phyloP scores from a whole-genome alignment of 2,329 filamentous ascomycete genomes.

The Rhytidhysteron rufulum region DNA sequence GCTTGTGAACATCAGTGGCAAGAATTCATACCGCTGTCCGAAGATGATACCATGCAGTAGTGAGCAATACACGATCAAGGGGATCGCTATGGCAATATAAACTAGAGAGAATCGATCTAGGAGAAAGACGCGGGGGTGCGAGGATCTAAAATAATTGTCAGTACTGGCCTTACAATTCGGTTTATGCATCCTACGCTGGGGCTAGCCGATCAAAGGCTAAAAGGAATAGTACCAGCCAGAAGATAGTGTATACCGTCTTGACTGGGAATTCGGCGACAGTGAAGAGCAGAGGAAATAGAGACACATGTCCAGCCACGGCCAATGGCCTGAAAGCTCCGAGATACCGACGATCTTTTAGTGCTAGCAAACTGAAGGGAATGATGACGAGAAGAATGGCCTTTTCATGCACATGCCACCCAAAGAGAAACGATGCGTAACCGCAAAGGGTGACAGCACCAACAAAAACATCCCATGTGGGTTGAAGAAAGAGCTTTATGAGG shows the following conservation, averaged over 20 bases:
- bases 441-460: conserved; percentile 87
- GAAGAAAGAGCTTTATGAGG: conserved; percentile 75
- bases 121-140: conserved; percentile 76
- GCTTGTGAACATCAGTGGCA: conserved; percentile 96
- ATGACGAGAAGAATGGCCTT: conserved; percentile 94
- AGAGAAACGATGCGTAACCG: conserved; percentile 93
- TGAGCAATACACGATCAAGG: conserved; percentile 84
- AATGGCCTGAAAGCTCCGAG: conserved; percentile 88
- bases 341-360: conserved; percentile 83
- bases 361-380: conserved; percentile 90
- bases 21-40: conserved; percentile 77
- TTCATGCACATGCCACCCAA: conserved; percentile 98
- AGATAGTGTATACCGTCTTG: conserved; percentile 87
- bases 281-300: conserved; percentile 89
- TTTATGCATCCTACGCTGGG: conserved; percentile 57
- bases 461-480: conserved; percentile 83
- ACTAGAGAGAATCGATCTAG: conserved; percentile 86
- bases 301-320: conserved; percentile 90
- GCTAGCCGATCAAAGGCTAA: conserved; percentile 83
- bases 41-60: conserved; percentile 80
- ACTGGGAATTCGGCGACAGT: conserved; percentile 89
- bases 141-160: conserved; percentile 48
- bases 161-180: conserved; percentile 2
- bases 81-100: conserved; percentile 87
- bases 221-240: conserved; percentile 86